phyloP scores from a whole-genome alignment of 2,329 filamentous ascomycete genomes.

The Rhexocercosporidium sp. region DNA sequence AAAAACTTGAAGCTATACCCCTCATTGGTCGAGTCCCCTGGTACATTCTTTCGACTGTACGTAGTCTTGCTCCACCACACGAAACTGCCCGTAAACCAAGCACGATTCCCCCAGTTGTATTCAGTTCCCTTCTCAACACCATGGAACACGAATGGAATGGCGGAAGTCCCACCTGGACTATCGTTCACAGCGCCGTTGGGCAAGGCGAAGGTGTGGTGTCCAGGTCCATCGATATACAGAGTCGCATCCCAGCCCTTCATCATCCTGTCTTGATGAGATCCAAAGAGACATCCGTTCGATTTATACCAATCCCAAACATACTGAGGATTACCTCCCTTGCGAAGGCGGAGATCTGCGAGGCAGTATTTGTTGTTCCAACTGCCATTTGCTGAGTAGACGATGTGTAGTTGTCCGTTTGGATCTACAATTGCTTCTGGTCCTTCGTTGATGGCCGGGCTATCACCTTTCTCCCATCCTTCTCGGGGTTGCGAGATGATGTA shows the following conservation, averaged over 20 bases:
- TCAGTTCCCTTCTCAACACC: constrained; percentile 11
- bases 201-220: constrained; percentile 8
- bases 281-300: constrained; percentile 2
- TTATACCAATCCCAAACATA: constrained; percentile 11
- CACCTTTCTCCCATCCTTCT: neutral
- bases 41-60: constrained; percentile 9
- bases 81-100: constrained; percentile 10
- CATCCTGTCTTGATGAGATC: constrained; percentile 9
- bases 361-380: constrained; percentile 9
- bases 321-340: neutral
- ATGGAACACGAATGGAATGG: constrained; percentile 12
- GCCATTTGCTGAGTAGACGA: neutral
- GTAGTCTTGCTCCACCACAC: constrained; percentile 12
- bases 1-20: constrained; percentile 14
- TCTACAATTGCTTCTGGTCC: neutral
- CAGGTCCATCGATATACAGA: constrained; percentile 8
- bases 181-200: constrained; percentile 2
- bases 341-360: constrained; percentile 1
- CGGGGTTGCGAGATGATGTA: constrained; percentile 7
- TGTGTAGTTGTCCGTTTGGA: neutral
- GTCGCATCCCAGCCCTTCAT: constrained; percentile 13
- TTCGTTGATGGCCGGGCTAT: constrained; percentile 4
- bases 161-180: neutral
- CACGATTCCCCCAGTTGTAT: constrained; percentile 8
- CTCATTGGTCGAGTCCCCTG: constrained; percentile 5